Conservation (phyloP, 1,139 yeast species). For the Candida mesenterica region DNA sequence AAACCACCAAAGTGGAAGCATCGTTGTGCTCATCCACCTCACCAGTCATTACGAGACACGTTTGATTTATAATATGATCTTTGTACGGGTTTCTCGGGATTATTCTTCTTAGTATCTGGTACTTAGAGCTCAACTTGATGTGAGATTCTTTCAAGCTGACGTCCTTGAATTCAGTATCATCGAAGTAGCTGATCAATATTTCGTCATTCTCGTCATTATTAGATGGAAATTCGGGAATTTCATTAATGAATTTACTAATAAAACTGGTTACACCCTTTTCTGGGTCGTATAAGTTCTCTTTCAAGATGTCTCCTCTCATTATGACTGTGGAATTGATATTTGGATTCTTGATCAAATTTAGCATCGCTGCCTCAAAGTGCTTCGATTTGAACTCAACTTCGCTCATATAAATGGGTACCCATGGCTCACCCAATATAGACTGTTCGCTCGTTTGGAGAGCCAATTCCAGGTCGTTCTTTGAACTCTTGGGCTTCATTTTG, state of each 20-base stretch:
- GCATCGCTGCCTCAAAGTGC: slow-evolving; percentile 77
- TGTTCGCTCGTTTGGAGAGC: slow-evolving; percentile 6
- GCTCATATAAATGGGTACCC: slow-evolving; percentile 59
- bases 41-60: slow-evolving; percentile 56
- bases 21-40: slow-evolving; percentile 21
- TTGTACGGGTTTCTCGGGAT: slow-evolving; percentile 88
- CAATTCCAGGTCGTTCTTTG: slow-evolving; percentile 4
- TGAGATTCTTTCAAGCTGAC: slow-evolving; percentile 38
- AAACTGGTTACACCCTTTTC: slow-evolving; percentile 33
- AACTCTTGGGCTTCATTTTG: slow-evolving; percentile 6
- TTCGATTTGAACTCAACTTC: slow-evolving; percentile 42
- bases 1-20: slow-evolving; percentile 55
- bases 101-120: slow-evolving; percentile 70
- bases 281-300: slow-evolving; percentile 49
- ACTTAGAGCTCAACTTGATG: slow-evolving; percentile 35
- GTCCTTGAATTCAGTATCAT: slow-evolving; percentile 52
- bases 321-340: slow-evolving; percentile 91
- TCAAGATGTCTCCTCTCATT: slow-evolving; percentile 79
- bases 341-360: slow-evolving; percentile 78
- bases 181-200: slow-evolving; percentile 49
- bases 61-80: slow-evolving; percentile 80
- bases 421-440: slow-evolving; percentile 59
- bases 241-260: slow-evolving; percentile 32
- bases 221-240: slow-evolving; percentile 34
- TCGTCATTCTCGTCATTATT: slow-evolving; percentile 19